Conservation (phyloP, 2,329 filamentous ascomycete genomes). For the Sordariomycetes sp. region DNA sequence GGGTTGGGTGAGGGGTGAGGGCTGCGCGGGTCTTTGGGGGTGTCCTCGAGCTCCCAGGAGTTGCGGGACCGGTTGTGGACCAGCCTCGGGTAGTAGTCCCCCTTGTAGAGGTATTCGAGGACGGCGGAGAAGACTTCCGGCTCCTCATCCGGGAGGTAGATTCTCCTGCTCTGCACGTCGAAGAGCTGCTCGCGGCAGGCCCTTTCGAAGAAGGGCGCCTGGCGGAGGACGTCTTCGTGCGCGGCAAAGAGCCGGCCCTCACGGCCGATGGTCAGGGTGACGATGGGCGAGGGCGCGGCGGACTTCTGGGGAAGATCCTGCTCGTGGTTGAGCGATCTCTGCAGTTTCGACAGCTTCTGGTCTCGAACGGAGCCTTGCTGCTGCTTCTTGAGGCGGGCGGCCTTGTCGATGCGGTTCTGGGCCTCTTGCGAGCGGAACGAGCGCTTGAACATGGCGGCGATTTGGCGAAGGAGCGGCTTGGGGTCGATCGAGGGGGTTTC, state of each 20-base stretch:
- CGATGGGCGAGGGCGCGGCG: slow-evolving; percentile 54
- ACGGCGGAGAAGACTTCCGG: slow-evolving; percentile 88
- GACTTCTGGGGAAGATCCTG: slow-evolving; percentile 6
- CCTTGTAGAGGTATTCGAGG: slow-evolving; percentile 96
- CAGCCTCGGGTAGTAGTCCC: slow-evolving; percentile 87
- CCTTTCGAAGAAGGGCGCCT: slow-evolving; percentile 75
- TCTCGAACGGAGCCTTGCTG: slow-evolving; percentile 54
- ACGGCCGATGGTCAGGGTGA: slow-evolving; percentile 75
- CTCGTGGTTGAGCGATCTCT: slow-evolving; percentile 65
- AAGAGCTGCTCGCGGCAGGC: slow-evolving; percentile 64
- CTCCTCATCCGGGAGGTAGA: slow-evolving; percentile 66
- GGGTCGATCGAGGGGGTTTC: slow-evolving; percentile 15
- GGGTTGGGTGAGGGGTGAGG: slow-evolving; percentile 43
- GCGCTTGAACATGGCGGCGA: slow-evolving; percentile 77
- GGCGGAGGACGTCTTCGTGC: slow-evolving; percentile 82
- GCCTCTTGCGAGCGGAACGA: slow-evolving; percentile 67
- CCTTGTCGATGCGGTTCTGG: slow-evolving; percentile 68
- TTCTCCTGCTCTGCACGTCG: slow-evolving; percentile 68
- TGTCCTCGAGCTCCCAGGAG: slow-evolving; percentile 83
- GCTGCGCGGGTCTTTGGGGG: slow-evolving; percentile 24
- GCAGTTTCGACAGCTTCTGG: slow-evolving; percentile 71
- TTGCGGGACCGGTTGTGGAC: slow-evolving; percentile 77
- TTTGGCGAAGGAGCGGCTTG: slow-evolving; percentile 14
- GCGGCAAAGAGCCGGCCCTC: slow-evolving; percentile 89
- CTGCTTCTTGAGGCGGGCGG: slow-evolving; percentile 65